Evolutionary conservation across 176 grass and related monocot species (phyloP).

Genomic region (Bolboschoenus planiculmis): DNA sequence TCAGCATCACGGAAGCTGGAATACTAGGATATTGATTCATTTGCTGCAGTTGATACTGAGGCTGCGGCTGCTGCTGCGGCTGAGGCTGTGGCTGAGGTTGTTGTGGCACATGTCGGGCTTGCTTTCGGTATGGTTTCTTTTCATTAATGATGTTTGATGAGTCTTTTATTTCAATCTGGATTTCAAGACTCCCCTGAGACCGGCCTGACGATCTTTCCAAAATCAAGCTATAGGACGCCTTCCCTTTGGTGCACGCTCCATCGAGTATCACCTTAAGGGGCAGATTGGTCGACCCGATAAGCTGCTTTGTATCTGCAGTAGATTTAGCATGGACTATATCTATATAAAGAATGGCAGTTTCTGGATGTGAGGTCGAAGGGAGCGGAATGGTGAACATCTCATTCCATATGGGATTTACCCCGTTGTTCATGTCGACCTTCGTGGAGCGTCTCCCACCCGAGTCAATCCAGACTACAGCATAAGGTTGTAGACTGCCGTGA

Average conservation of each 20-base stretch:
- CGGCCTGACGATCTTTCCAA: conserved; percentile 55
- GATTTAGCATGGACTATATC: conserved; percentile 86
- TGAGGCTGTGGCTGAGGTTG: background rate
- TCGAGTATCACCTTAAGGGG: conserved; percentile 45
- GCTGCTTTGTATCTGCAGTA: conserved; percentile 53
- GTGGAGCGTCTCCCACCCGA: conserved; percentile 40
- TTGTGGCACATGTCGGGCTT: background rate
- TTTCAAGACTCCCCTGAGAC: background rate
- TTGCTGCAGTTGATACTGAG: background rate
- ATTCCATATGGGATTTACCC: conserved; percentile 45
- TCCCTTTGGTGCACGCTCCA: conserved; percentile 34
- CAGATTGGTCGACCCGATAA: conserved; percentile 53
- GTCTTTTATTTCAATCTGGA: background rate
- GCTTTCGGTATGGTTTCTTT: background rate
- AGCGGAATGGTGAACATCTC: conserved; percentile 48
- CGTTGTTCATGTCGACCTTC: conserved; percentile 37
- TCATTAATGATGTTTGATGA: background rate
- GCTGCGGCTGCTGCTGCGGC: background rate
- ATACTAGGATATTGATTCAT: background rate
- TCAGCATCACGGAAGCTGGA: background rate
- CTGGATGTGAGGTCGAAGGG: background rate
- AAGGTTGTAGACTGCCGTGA: conserved; percentile 39
- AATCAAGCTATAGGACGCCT: conserved; percentile 26
- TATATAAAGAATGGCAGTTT: conserved; percentile 46
- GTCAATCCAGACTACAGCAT: conserved; percentile 50